These are phyloP conservation scores for Petasospora fabianii DNA, from an alignment of 1,139 yeast species.

Conservation along the genomic window DNA sequence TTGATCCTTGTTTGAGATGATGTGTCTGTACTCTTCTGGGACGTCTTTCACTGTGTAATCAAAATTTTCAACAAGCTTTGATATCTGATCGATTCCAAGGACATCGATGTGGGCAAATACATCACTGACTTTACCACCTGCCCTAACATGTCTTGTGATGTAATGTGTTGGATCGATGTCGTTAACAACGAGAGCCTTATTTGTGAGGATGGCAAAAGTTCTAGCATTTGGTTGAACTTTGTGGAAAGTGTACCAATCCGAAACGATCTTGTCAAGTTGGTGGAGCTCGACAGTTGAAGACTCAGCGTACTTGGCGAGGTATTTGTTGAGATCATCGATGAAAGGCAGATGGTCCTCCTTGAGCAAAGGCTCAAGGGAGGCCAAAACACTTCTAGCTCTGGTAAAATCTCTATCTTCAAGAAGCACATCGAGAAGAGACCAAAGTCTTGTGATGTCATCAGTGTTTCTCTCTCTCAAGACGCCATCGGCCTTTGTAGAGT, in stretches of 20 bases:
- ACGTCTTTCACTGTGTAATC: conserved; percentile 28
- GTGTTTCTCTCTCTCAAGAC: conserved; percentile 39
- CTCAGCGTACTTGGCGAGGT: conserved; percentile 41
- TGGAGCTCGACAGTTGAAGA: conserved; percentile 28
- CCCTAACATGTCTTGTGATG: conserved; percentile 10
- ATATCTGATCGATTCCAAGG: conserved; percentile 61
- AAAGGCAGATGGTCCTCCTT: conserved; percentile 24
- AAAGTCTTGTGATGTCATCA: conserved; percentile 60
- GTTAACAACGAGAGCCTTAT: conserved; percentile 35
- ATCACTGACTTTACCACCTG: conserved; percentile 26
- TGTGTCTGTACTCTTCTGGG: conserved; percentile 35
- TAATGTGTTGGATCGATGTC: conserved; percentile 13
- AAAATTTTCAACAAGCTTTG: conserved; percentile 35
- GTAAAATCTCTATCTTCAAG: conserved; percentile 61
- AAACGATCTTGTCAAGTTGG: conserved; percentile 20
- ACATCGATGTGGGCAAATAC: conserved; percentile 66
- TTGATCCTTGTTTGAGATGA: conserved; percentile 23
- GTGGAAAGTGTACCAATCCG: conserved; percentile 26
- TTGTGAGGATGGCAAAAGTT: conserved; percentile 37
- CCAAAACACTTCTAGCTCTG: conserved; percentile 68
- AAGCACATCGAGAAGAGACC: conserved; percentile 80
- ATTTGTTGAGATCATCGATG: conserved; percentile 45
- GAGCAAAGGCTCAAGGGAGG: conserved; percentile 41
- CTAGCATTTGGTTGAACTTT: conserved; percentile 26
- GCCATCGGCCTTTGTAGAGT: conserved; percentile 31